These are phyloP conservation scores for Pyrenochaeta sp. DNA, from an alignment of 2,329 filamentous ascomycete species.

Conservation along the genomic window DNA sequence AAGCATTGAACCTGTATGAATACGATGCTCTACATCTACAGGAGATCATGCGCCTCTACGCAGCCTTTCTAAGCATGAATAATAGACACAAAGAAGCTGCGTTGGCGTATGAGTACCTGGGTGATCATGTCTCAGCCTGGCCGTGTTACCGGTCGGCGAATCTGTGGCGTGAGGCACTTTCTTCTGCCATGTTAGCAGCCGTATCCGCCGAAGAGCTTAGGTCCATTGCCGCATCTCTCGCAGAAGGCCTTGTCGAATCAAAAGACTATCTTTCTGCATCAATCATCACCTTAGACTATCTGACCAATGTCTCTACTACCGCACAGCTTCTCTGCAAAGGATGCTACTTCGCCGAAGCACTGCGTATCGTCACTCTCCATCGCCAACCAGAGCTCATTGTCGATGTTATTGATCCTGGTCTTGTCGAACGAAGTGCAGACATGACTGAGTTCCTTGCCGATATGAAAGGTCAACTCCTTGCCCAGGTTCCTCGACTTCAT, in stretches of 20 bases:
- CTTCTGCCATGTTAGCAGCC: conserved; percentile 72
- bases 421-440: conserved; percentile 80
- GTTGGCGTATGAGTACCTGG: conserved; percentile 87
- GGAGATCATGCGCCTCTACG: conserved; percentile 79
- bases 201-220: conserved; percentile 67
- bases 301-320: conserved; percentile 74
- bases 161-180: conserved; percentile 91
- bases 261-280: conserved; percentile 86
- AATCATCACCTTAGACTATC: conserved; percentile 81
- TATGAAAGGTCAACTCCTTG: conserved; percentile 83
- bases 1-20: conserved; percentile 81
- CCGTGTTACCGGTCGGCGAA: conserved; percentile 85
- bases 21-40: conserved; percentile 76
- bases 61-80: conserved; percentile 75
- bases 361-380: conserved; percentile 74
- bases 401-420: conserved; percentile 76
- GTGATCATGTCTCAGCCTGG: conserved; percentile 76
- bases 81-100: conserved; percentile 88
- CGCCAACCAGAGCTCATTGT: conserved; percentile 69
- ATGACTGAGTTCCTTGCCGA: conserved; percentile 94
- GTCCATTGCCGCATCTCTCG: conserved; percentile 76
- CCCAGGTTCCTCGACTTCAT: conserved; percentile 84
- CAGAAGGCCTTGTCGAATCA: conserved; percentile 80
- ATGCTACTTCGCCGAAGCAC: conserved; percentile 87
- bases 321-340: conserved; percentile 85